Conservation (phyloP, 2,329 filamentous ascomycete genomes). For the Paracoccidioides brasiliensis region DNA sequence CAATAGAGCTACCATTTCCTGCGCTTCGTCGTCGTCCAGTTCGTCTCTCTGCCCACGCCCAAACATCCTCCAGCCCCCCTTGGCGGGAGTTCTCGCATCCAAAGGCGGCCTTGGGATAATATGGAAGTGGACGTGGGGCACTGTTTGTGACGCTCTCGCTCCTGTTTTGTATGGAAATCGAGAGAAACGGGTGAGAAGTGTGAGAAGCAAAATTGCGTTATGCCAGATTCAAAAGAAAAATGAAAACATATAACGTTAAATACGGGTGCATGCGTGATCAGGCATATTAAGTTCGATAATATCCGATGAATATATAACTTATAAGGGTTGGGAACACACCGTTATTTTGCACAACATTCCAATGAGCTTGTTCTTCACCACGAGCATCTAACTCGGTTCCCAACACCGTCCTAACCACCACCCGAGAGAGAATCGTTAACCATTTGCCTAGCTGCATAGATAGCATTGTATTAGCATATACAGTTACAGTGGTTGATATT, state of each 20-base stretch:
- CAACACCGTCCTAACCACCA: slow-evolving; percentile 59
- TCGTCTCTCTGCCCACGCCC: slow-evolving; percentile 35
- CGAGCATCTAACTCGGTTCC: slow-evolving; percentile 28
- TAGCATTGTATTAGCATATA: not conserved
- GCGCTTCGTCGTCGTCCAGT: slow-evolving; percentile 35
- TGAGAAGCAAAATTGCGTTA: not conserved
- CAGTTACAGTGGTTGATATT: not conserved
- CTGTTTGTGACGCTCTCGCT: slow-evolving; percentile 76
- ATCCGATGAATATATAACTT: not conserved
- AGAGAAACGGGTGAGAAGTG: not conserved
- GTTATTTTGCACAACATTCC: slow-evolving; percentile 97
- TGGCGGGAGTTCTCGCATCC: slow-evolving; percentile 13
- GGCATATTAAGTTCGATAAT: not conserved
- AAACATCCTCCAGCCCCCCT: slow-evolving; percentile 32
- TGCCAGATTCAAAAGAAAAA: not conserved
- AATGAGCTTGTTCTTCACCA: slow-evolving; percentile 62
- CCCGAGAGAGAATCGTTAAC: slow-evolving; percentile 44
- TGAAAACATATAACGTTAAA: not conserved
- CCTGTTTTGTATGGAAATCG: slow-evolving; percentile 32
- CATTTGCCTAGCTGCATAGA: slow-evolving; percentile 30
- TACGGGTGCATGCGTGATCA: not conserved
- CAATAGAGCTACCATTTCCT: slow-evolving; percentile 24
- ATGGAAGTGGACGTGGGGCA: slow-evolving; percentile 90
- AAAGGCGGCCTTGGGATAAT: slow-evolving; percentile 64
- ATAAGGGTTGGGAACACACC: slow-evolving; percentile 31